Percentiles rank a stretch among this genome's conserved stretches.
phyloP scores from a whole-genome alignment of 202 grass and related monocot genomes.

The Bolboschoenoplectus hybrid region DNA sequence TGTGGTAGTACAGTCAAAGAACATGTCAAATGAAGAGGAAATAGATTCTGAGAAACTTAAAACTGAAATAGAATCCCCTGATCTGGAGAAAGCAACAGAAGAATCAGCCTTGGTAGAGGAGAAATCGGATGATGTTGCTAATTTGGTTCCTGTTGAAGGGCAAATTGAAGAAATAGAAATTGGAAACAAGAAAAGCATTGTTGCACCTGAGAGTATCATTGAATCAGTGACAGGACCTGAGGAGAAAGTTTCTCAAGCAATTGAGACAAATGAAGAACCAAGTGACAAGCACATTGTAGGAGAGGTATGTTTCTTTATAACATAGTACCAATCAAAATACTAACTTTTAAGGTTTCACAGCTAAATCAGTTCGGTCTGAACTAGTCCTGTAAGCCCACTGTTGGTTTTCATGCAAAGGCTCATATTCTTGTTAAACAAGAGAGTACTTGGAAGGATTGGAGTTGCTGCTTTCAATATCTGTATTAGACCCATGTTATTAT shows the following conservation, averaged over 20 bases:
- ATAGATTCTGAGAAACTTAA: conserved; percentile 21
- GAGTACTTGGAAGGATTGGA: not conserved
- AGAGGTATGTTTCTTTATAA: conserved; percentile 11
- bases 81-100: not conserved
- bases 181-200: conserved; percentile 13
- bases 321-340: not conserved
- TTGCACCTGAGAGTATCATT: not conserved
- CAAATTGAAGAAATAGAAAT: conserved; percentile 15
- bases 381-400: too few relatives aligned
- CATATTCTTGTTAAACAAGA: too few relatives aligned
- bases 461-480: not conserved
- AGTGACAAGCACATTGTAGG: conserved; percentile 25
- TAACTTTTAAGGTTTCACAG: not conserved
- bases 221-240: conserved; percentile 17
- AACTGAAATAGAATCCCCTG: conserved; percentile 23
- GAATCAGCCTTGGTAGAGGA: conserved; percentile 10
- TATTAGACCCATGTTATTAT: not conserved
- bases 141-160: not conserved
- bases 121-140: not conserved
- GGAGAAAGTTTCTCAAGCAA: not conserved
- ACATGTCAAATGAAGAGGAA: conserved; percentile 3
- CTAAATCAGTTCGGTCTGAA: not conserved
- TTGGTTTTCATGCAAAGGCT: too few relatives aligned
- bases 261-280: conserved; percentile 26
- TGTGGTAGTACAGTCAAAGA: not conserved